These are phyloP conservation scores for Tympanopsis confertula DNA, from an alignment of 2,329 filamentous ascomycete genomes.

Conservation along the genomic window DNA sequence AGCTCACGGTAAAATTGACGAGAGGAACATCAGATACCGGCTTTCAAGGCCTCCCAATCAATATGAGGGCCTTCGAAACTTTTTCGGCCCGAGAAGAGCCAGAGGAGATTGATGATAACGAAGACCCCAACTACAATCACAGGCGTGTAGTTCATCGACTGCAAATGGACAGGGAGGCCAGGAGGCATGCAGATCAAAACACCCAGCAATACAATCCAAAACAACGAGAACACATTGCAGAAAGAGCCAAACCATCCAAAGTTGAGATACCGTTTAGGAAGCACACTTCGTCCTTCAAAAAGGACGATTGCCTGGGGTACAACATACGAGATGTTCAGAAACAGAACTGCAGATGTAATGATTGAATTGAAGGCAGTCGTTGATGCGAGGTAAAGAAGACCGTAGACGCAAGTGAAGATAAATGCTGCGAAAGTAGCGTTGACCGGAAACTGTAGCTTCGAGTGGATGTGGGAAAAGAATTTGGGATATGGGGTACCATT, in stretches of 20 bases:
- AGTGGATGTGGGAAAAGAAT: slow-evolving; percentile 12
- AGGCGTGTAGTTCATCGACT: not conserved
- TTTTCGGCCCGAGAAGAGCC: not conserved
- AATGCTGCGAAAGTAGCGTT: slow-evolving; percentile 13
- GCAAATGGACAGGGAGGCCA: slow-evolving; percentile 6
- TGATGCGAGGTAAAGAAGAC: slow-evolving; percentile 16
- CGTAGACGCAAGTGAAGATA: slow-evolving; percentile 14
- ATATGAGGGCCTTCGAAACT: not conserved
- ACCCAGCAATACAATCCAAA: slow-evolving; percentile 8
- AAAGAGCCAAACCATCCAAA: slow-evolving; percentile 8
- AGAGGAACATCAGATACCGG: not conserved
- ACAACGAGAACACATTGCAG: slow-evolving; percentile 9
- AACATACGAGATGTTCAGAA: slow-evolving; percentile 15
- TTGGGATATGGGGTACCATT: slow-evolving; percentile 10
- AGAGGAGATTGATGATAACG: not conserved
- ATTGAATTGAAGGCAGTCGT: slow-evolving; percentile 20
- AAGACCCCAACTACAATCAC: not conserved
- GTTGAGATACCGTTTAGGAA: slow-evolving; percentile 8
- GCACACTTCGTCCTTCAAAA: slow-evolving; percentile 7
- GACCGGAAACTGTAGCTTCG: slow-evolving; percentile 11
- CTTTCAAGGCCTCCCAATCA: not conserved
- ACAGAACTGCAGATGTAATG: slow-evolving; percentile 14
- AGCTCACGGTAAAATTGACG: no score
- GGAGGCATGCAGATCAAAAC: slow-evolving; percentile 12
- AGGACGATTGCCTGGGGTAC: slow-evolving; percentile 13